Conservation (phyloP, 805 yeast genomes). For the Jamesozyma gamospora region DNA sequence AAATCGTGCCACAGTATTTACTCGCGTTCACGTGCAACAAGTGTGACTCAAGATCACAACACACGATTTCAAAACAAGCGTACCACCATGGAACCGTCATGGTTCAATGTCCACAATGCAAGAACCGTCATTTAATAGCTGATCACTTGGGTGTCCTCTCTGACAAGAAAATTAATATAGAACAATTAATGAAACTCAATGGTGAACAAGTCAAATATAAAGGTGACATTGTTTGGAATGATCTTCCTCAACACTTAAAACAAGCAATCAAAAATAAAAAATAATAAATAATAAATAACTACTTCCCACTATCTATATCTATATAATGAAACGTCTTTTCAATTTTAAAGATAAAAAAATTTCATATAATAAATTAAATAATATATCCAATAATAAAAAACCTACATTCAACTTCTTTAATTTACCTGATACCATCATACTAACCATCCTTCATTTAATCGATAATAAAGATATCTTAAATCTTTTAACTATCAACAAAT, state of each 20-base stretch:
- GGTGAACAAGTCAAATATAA: constrained; percentile 65
- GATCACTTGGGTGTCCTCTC: constrained; percentile 77
- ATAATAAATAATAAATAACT: background rate
- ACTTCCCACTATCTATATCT: too few relatives aligned
- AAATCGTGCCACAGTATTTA: constrained; percentile 55
- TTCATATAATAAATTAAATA: background rate
- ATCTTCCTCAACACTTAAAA: constrained; percentile 26
- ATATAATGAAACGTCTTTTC: too few relatives aligned
- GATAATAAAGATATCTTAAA: constrained; percentile 15
- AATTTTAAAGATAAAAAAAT: too few relatives aligned
- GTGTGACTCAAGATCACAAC: constrained; percentile 76
- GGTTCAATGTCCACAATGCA: constrained; percentile 87
- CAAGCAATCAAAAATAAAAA: constrained; percentile 1
- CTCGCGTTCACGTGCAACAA: constrained; percentile 88
- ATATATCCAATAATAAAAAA: background rate
- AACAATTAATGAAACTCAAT: constrained; percentile 63
- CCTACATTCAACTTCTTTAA: constrained; percentile 8
- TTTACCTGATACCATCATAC: constrained; percentile 19
- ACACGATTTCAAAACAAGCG: constrained; percentile 86
- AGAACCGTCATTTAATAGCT: constrained; percentile 80
- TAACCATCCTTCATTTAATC: constrained; percentile 17
- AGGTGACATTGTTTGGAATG: constrained; percentile 50
- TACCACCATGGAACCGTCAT: constrained; percentile 78
- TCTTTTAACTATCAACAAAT: constrained; percentile 18
- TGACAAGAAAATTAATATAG: constrained; percentile 63